Percentiles rank a stretch among this genome's conserved stretches.
Conservation (phyloP, 176 grass and related monocot species). For the Secale cereale region DNA sequence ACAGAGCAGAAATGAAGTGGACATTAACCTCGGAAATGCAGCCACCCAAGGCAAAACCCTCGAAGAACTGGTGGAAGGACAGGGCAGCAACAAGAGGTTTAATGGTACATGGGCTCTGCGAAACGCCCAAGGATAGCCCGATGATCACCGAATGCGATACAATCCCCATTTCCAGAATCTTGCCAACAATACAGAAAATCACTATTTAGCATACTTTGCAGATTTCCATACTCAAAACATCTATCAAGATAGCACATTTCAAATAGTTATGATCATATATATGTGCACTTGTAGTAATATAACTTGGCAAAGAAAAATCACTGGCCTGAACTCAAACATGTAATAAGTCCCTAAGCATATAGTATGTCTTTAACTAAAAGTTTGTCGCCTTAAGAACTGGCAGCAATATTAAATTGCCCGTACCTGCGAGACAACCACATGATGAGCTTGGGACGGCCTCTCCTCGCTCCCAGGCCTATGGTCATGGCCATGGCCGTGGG, state of each 20-base stretch:
- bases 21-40: conserved; percentile 70
- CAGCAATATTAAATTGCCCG: neutral
- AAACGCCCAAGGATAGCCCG: conserved; percentile 74
- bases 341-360: neutral
- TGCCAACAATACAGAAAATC: neutral
- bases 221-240: neutral
- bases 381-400: neutral
- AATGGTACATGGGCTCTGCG: conserved; percentile 72
- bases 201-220: neutral
- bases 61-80: conserved; percentile 92
- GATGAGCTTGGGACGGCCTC: conserved; percentile 43
- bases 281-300: neutral
- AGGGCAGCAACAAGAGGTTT: conserved; percentile 65
- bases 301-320: neutral
- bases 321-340: neutral
- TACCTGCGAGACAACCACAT: conserved; percentile 68
- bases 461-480: conserved; percentile 24
- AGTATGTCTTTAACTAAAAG: neutral
- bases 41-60: conserved; percentile 79
- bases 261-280: neutral
- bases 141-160: conserved; percentile 84
- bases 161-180: conserved; percentile 95
- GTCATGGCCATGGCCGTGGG: neutral
- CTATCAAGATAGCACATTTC: neutral
- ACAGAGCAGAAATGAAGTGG: neutral